Evolutionary conservation across 805 yeast species (phyloP).

Genomic region (Cyberlindnera subsufficiens): DNA sequence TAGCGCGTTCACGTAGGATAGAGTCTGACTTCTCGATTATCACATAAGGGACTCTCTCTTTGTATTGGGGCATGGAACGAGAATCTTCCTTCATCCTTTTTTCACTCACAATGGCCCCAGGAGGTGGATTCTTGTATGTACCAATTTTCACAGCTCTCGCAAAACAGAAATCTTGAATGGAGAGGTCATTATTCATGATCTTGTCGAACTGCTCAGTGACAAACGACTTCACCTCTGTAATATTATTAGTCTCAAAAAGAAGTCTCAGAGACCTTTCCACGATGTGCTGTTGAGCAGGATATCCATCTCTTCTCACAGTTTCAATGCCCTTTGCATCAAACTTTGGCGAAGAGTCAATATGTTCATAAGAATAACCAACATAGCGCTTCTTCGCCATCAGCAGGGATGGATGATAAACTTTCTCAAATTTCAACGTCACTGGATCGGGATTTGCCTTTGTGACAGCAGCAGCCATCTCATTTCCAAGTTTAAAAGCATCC

Average conservation of each 20-base stretch:
- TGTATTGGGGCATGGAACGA: slow-evolving; percentile 78
- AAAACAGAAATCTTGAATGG: slow-evolving; percentile 82
- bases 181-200: slow-evolving; percentile 55
- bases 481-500: slow-evolving; percentile 76
- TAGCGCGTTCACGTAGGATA: slow-evolving; percentile 68
- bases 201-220: slow-evolving; percentile 62
- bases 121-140: slow-evolving; percentile 78
- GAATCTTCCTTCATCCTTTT: slow-evolving; percentile 57
- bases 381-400: slow-evolving; percentile 83
- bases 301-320: slow-evolving; percentile 90
- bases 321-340: slow-evolving; percentile 98
- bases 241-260: slow-evolving; percentile 66
- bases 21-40: slow-evolving; percentile 59
- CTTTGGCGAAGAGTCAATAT: slow-evolving; percentile 40
- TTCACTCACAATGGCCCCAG: slow-evolving; percentile 84
- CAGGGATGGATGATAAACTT: slow-evolving; percentile 84
- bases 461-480: slow-evolving; percentile 57
- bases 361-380: slow-evolving; percentile 79
- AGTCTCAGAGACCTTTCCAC: slow-evolving; percentile 63
- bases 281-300: slow-evolving; percentile 84
- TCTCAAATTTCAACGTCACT: slow-evolving; percentile 78
- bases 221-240: slow-evolving; percentile 64
- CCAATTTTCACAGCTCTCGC: slow-evolving; percentile 88
- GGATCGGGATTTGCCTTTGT: slow-evolving; percentile 75
- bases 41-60: slow-evolving; percentile 83